Evolutionary conservation across 768 basidiomycete species (phyloP), one percentile per base, ranked within the genome.

Genomic region (Boletus rufocinnamomeus): DNA sequence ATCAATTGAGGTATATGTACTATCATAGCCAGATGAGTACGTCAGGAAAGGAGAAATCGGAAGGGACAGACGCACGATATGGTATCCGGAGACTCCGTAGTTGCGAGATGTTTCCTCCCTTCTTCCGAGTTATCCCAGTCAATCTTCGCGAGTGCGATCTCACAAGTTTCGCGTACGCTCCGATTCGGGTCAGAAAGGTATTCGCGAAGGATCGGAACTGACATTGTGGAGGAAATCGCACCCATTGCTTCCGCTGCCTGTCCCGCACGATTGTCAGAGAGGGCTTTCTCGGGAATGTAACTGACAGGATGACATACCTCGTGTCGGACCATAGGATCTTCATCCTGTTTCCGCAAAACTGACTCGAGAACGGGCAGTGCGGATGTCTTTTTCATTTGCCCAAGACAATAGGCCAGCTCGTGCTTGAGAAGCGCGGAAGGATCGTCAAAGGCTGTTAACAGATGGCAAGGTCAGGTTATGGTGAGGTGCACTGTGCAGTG

Each of bases 241-340:
- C 95, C 97, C 80, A 99, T 89, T 10, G 97, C 97, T 76, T 99
- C 97, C n/a, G 97, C 97, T 50, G 96, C 95, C 91, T 95, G 62
- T 48, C 62, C 61, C 63, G 51, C 54, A 56, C 58, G 62, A 53
- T 56, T 45, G 43, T 65, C 61, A 63, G 46, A 55, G 43, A 44
- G 41, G 49, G 40, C 14, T n/a, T 43, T 16, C 9, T 23, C 40
- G 23, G 28, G 40, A 54, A 28, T n/a, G 38, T 35, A 49, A 14
- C 28, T 5, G 32, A n/a, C 34, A 35, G 47, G 21, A 37, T 17
- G 48, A 65, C 79, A 58, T 64, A 91, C 93, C 83, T 99, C 97
- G 76, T 99, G 97, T 54, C 97, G 81, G 60, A 98, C 97, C 97
- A 99, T 99, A 0, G 93, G 88, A 72, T 96, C 90, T 70, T 95